Conservation (phyloP, 2,329 filamentous ascomycete genomes). For the Ophiocordyceps sinensis region DNA sequence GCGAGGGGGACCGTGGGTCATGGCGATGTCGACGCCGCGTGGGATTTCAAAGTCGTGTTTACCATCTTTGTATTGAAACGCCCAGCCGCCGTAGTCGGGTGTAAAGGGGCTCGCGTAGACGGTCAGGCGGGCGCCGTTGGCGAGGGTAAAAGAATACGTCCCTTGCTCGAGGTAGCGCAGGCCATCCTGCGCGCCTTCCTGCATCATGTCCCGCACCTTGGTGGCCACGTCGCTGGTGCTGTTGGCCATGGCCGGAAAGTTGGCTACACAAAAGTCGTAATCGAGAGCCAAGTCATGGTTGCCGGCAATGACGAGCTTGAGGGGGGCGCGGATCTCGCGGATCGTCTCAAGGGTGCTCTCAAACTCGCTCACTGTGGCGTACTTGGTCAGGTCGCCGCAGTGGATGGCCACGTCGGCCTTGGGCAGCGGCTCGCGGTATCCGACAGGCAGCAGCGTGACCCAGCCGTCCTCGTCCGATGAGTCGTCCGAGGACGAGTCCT, state of each 20-base stretch:
- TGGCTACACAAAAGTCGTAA: slow-evolving; percentile 3
- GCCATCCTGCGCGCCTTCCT: slow-evolving; percentile 15
- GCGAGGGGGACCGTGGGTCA: slow-evolving; percentile 40
- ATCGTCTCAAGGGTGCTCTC: slow-evolving; percentile 26
- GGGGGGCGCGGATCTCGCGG: slow-evolving; percentile 24
- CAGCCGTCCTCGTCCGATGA: too few species aligned
- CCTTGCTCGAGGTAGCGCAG: slow-evolving; percentile 35
- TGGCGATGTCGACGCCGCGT: slow-evolving; percentile 26
- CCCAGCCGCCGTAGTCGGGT: slow-evolving; percentile 29
- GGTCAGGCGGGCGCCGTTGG: slow-evolving; percentile 32
- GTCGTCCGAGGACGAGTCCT: background rate
- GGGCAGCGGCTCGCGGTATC: slow-evolving; percentile 6
- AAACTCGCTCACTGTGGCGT: slow-evolving; percentile 25
- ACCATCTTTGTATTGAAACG: slow-evolving; percentile 30
- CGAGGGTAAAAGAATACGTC: slow-evolving; percentile 27
- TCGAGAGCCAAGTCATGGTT: slow-evolving; percentile 38
- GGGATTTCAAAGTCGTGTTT: slow-evolving; percentile 24
- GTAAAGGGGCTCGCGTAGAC: slow-evolving; percentile 41
- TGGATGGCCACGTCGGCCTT: slow-evolving; percentile 33
- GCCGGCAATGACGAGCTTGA: slow-evolving; percentile 40
- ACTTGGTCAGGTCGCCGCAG: slow-evolving; percentile 36
- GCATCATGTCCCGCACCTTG: background rate
- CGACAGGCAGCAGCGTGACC: background rate
- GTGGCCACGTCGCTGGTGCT: too few species aligned
- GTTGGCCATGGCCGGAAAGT: too few species aligned